Evolutionary conservation across 108 stramenopile species (phyloP), one percentile per base, ranked within the genome.

Genomic region (Bacterosira constricta): DNA sequence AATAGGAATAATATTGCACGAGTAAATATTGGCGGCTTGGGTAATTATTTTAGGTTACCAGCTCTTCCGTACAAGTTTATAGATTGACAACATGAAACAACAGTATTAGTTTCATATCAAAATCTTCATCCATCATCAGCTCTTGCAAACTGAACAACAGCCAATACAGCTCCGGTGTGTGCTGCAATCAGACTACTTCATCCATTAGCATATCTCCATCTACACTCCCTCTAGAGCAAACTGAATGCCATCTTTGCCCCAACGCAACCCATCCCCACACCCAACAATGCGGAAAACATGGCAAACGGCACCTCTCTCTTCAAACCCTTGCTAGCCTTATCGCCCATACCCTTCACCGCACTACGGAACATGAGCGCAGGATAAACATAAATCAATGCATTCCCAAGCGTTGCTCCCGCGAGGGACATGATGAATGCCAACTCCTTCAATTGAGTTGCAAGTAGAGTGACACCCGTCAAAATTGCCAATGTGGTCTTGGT

Each of bases 381-480:
- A 73, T 93, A 93, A 27, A 96, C 75, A 71, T 91, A 98, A 52
- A 98, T 92, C 53, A 98, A 77, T 4, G 91, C 85, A 27, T 90
- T 90, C 7, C 93, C 96, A n/a, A 97, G 60, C 30, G 92, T 79
- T 3, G 96, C 97, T 8, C 97, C 97, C 27, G 90, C 88, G 29
- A 97, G 89, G 30, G 88, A 88, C 59, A 84, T 81, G 59, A 90
- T 84, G 71, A 90, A 90, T 2, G 88, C 85, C 36, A 93, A 73
- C 55, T 93, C 91, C 57, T 76, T 88, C 73, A 93, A 63, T 26
- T 76, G 47, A 2, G 85, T 71, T 23, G 91, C 91, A 27, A 82
- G 29, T 8, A 70, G 23, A 10, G 91, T 93, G 50, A 93, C 79
- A 2, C 74, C 64, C 12, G 79, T 53, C 36, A 91, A 58, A 27